Evolutionary conservation across 164 flowering plant species (phyloP).

Genomic region (Platanus orientalis): DNA sequence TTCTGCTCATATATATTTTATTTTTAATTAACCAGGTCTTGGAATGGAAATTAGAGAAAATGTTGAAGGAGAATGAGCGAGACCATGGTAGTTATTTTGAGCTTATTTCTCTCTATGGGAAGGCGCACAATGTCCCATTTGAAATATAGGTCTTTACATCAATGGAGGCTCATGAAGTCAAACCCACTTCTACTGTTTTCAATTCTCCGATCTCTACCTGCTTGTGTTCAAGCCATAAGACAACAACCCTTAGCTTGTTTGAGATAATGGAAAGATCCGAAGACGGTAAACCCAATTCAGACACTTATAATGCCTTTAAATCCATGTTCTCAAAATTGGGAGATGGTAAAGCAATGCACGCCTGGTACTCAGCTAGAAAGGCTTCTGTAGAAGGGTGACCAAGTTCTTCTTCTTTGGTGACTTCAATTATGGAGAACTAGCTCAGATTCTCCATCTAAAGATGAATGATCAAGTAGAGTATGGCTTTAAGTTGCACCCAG

Average conservation of each 20-base stretch:
- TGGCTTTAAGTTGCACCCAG: constrained; percentile 75
- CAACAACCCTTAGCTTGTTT: constrained; percentile 44
- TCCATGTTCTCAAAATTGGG: constrained; percentile 32
- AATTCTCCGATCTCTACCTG: constrained; percentile 42
- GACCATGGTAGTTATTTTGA: constrained; percentile 25
- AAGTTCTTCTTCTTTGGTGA: constrained; percentile 85
- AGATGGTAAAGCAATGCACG: constrained; percentile 32
- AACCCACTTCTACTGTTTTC: constrained; percentile 35
- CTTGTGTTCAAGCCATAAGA: constrained; percentile 28
- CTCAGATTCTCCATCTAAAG: constrained; percentile 71
- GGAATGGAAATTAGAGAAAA: constrained; percentile 57
- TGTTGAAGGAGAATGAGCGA: constrained; percentile 30
- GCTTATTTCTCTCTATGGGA: constrained; percentile 40
- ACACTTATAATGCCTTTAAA: constrained; percentile 44
- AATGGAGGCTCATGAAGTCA: constrained; percentile 41
- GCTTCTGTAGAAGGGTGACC: constrained; percentile 76
- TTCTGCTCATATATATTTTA: not conserved
- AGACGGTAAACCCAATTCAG: constrained; percentile 33
- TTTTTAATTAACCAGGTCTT: constrained; percentile 32
- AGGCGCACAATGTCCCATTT: constrained; percentile 27
- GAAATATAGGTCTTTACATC: constrained; percentile 35
- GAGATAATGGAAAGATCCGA: constrained; percentile 50
- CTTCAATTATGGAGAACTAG: constrained; percentile 65
- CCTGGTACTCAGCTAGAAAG: constrained; percentile 36
- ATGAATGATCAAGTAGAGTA: constrained; percentile 67